Base-by-base conservation (phyloP, 148 eudicot genomes). In the Agrostemma githago region DNA sequence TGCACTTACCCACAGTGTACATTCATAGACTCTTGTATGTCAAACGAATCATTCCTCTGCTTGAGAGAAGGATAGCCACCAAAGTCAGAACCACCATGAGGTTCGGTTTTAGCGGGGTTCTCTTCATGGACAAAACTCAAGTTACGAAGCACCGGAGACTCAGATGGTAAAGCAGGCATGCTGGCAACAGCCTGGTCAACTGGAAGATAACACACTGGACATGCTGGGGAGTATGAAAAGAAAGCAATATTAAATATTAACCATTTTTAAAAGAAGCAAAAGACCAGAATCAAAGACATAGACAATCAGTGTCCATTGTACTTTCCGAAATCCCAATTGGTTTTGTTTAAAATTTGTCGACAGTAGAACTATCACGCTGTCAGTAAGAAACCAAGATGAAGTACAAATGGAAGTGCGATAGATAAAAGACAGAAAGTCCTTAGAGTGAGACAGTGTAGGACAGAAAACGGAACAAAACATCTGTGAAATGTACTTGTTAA, bases 161-260 rank as follows among this genome's bases (percentile, higher is more conserved):
- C 63, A n/a, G 97, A 86, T 61, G 94, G 92, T 72, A 80, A 74
- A 60, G 76, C 83, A 65, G 98, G 98, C 92, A 91, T 91, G 72
- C 89, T 85, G 70, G 89, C 84, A 69, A 78, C 76, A 67, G 98
- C 98, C 78, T 85, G 88, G 80, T 93, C 91, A 72, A 85, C 90
- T 34, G 97, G 86, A 74, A 89, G 83, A 81, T 93, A 93, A 79
- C 98, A 93, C 58, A 93, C 97, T 48, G 95, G 95, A 75, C 98
- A 93, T 40, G 98, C 98, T 93, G 92, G 58, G 34, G 62, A 58
- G 68, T 72, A 69, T 58, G 46, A 81, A 85, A 19, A 70, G 42
- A 66, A 26, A 58, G 21, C 21, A 42, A 72, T 43, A 57, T 71
- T 42, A 73, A 42, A 70, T 43, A 57, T 71, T 42, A 73, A 74